Conservation (phyloP, 2,329 filamentous ascomycete genomes). For the Cercospora beticola region DNA sequence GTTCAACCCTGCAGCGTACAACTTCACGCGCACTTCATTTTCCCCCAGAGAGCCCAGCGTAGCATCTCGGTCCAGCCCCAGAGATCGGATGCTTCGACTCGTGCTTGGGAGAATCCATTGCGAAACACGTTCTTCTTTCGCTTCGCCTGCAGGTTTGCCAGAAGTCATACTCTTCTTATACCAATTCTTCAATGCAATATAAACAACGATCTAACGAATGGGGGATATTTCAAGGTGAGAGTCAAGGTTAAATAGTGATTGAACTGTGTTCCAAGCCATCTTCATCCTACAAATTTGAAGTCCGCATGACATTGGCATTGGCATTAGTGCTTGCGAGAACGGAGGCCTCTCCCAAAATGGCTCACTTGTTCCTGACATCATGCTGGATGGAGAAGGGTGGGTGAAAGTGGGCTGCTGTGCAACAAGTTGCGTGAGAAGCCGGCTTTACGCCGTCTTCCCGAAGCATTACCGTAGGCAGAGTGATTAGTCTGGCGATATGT, state of each 20-base stretch:
- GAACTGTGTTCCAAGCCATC: not conserved
- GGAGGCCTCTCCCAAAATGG: not conserved
- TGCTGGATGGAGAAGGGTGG: not conserved
- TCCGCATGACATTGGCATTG: not conserved
- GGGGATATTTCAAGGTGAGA: too few relatives aligned
- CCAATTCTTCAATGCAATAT: too few relatives aligned
- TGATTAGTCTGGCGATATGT: not conserved
- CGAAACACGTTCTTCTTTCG: not conserved
- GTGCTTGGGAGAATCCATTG: not conserved
- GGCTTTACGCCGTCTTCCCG: not conserved
- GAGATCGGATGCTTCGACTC: conserved; percentile 20
- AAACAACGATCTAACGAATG: too few relatives aligned
- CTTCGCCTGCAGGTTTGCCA: not conserved
- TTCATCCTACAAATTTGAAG: not conserved
- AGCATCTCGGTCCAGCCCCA: conserved; percentile 21
- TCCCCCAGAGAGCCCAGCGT: conserved; percentile 20
- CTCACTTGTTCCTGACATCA: not conserved
- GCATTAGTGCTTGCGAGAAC: not conserved
- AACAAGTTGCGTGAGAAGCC: not conserved
- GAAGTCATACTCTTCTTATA: not conserved
- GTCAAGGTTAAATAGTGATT: not conserved
- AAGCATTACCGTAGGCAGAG: not conserved
- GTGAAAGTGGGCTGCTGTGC: not conserved
- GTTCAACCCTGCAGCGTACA: conserved; percentile 46
- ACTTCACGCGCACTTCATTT: conserved; percentile 23